Conservation (phyloP, 192 early-diverging fungal genomes). For the Haplosporangium gracile region DNA sequence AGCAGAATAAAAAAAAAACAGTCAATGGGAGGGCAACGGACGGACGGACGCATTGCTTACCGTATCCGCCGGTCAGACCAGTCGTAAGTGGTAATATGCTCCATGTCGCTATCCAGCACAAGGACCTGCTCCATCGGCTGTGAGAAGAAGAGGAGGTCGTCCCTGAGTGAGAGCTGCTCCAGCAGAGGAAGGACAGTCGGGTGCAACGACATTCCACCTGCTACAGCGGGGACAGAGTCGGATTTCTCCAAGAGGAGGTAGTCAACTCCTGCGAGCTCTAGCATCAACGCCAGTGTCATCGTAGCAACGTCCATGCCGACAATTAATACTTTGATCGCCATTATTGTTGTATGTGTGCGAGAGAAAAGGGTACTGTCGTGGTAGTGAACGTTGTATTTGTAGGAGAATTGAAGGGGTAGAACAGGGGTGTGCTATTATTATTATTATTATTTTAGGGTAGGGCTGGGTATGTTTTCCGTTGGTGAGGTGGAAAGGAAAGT, state of each 20-base stretch:
- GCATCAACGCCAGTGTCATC: conserved; percentile 42
- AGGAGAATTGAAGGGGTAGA: neutral
- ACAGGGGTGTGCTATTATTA: neutral
- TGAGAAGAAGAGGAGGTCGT: conserved; percentile 50
- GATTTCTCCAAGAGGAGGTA: conserved; percentile 44
- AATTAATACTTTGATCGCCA: conserved; percentile 47
- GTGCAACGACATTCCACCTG: conserved; percentile 44
- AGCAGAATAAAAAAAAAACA: neutral
- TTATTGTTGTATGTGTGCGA: conserved; percentile 6
- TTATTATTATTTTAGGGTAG: neutral
- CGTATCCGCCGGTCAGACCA: conserved; percentile 37
- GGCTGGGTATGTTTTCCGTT: neutral
- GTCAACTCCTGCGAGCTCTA: conserved; percentile 56
- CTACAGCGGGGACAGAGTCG: conserved; percentile 41
- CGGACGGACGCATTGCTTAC: conserved; percentile 10
- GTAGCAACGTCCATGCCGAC: conserved; percentile 53
- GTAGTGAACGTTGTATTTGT: neutral
- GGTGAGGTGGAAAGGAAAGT: neutral
- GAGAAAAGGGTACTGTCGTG: neutral
- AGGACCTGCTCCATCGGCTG: conserved; percentile 52
- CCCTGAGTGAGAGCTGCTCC: conserved; percentile 44
- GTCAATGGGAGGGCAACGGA: neutral
- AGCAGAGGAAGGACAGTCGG: conserved; percentile 43
- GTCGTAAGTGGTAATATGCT: conserved; percentile 26
- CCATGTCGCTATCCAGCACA: conserved; percentile 33